Evolutionary conservation across 139 green algal species (phyloP).

Genomic region (Closterium sp.): DNA sequence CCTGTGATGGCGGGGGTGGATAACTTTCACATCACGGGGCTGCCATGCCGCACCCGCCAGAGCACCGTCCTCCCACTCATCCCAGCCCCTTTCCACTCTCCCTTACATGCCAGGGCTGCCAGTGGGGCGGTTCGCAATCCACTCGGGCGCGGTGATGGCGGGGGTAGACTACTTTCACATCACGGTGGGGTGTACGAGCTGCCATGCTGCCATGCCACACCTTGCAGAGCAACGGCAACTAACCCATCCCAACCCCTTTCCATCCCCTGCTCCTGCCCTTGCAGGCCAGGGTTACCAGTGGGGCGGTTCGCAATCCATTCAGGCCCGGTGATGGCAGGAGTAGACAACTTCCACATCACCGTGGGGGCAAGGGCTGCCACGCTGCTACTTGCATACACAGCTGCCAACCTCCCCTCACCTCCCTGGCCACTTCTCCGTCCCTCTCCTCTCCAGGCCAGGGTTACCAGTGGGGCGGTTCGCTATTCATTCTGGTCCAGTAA

Average conservation of each 20-base stretch:
- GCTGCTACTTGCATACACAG: conserved; percentile 35
- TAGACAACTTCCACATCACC: conserved; percentile 47
- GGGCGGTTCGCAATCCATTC: conserved; percentile 25
- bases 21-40: conserved; percentile 44
- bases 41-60: conserved; percentile 48
- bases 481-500: conserved; percentile 43
- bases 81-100: background rate
- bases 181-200: background rate
- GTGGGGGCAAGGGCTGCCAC: conserved; percentile 23
- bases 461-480: conserved; percentile 28
- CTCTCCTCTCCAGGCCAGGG: conserved; percentile 19
- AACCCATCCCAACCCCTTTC: background rate
- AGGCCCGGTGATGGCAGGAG: conserved; percentile 43
- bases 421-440: background rate
- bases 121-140: conserved; percentile 25
- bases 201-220: conserved; percentile 51
- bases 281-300: conserved; percentile 29
- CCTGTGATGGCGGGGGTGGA: conserved; percentile 46
- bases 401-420: too few species aligned
- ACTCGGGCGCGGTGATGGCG: conserved; percentile 44
- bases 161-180: conserved; percentile 49
- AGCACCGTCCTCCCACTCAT: too few species aligned
- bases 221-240: too few species aligned
- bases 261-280: background rate
- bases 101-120: conserved; percentile 18